Evolutionary conservation across 306 rosid genomes (phyloP).

Genomic region (Coriaria nepalensis): DNA sequence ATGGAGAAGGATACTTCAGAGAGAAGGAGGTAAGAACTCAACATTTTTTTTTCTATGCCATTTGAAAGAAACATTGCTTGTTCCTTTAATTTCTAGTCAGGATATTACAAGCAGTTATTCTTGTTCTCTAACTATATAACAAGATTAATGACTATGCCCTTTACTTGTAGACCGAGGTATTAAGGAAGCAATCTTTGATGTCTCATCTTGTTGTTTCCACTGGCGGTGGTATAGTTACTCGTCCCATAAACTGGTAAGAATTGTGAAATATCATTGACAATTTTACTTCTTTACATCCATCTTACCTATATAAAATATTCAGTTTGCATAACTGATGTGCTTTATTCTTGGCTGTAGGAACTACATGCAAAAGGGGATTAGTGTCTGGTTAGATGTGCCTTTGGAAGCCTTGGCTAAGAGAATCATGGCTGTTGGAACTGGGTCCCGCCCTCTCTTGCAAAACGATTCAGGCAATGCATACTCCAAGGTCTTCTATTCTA

Average conservation of each 20-base stretch:
- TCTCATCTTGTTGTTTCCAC: constrained; percentile 62
- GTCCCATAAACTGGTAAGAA: constrained; percentile 88
- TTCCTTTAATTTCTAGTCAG: too few relatives aligned
- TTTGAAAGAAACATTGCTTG: not conserved
- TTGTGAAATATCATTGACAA: too few relatives aligned
- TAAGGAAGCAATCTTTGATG: constrained; percentile 55
- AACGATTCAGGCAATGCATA: constrained; percentile 65
- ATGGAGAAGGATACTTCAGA: constrained; percentile 80
- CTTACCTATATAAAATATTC: too few relatives aligned
- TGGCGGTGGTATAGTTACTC: constrained; percentile 85
- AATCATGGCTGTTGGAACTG: constrained; percentile 79
- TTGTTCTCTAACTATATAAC: constrained; percentile 5
- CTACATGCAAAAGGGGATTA: constrained; percentile 78
- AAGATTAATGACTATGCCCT: constrained; percentile 7
- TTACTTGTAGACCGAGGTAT: constrained; percentile 47
- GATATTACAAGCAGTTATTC: not conserved
- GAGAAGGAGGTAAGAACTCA: constrained; percentile 67
- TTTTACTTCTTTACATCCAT: too few relatives aligned
- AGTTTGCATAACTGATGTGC: too few relatives aligned
- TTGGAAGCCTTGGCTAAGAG: constrained; percentile 80
- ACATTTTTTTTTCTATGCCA: constrained; percentile 10
- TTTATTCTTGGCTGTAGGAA: constrained; percentile 26
- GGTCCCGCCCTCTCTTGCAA: constrained; percentile 85
- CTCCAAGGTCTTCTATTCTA: constrained; percentile 33
- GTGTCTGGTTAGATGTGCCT: constrained; percentile 94